Evolutionary conservation across 257 asterid genomes (phyloP).

Genomic region (Mentha longifolia): DNA sequence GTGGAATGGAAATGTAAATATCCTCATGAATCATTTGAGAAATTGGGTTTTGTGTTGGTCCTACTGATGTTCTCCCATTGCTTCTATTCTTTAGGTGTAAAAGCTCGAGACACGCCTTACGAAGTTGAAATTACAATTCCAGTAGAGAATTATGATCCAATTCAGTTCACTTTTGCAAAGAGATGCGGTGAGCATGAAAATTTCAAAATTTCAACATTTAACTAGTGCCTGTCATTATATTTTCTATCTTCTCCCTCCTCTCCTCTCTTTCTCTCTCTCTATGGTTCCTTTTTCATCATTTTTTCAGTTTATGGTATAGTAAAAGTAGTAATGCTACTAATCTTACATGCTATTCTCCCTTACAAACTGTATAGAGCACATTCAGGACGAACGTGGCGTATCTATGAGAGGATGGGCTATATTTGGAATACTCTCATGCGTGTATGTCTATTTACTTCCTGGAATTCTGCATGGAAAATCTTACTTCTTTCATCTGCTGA

Average conservation of each 20-base stretch:
- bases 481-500: constrained; percentile 11
- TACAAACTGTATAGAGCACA: constrained; percentile 48
- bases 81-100: constrained; percentile 58
- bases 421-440: constrained; percentile 84
- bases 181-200: constrained; percentile 67
- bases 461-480: background rate
- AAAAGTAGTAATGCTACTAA: constrained; percentile 15
- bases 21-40: constrained; percentile 11
- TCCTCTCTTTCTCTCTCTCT: constrained; percentile 3
- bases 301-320: constrained; percentile 20
- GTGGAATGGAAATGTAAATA: constrained; percentile 83
- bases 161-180: constrained; percentile 78
- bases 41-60: constrained; percentile 12
- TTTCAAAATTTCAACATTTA: constrained; percentile 28
- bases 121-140: constrained; percentile 89
- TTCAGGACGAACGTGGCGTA: constrained; percentile 58
- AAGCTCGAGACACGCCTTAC: constrained; percentile 66
- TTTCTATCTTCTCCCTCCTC: background rate
- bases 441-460: constrained; percentile 52
- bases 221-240: constrained; percentile 14
- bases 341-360: constrained; percentile 23
- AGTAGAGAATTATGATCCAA: constrained; percentile 68
- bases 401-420: constrained; percentile 82
- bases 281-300: constrained; percentile 24
- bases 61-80: constrained; percentile 34